Evolutionary conservation across 179 eudicot genomes (phyloP).

Genomic region (Nepenthes alata): DNA sequence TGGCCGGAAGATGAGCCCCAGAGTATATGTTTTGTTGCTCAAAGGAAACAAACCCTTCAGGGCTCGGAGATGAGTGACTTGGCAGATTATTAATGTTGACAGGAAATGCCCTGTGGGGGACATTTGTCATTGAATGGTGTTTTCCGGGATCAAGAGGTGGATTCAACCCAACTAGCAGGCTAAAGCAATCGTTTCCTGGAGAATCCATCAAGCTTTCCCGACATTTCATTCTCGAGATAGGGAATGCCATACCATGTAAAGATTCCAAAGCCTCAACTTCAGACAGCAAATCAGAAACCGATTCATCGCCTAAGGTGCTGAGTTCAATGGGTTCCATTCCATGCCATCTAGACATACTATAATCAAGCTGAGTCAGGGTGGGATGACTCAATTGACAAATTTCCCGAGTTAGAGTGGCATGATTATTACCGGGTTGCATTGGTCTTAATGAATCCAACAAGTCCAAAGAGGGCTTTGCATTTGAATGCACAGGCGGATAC

Average conservation of each 20-base stretch:
- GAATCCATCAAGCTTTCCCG: constrained; percentile 48
- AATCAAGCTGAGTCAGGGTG: constrained; percentile 18
- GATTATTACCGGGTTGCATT: constrained; percentile 17
- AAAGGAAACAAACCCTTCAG: constrained; percentile 13
- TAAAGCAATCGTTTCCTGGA: constrained; percentile 47
- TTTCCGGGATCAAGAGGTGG: constrained; percentile 38
- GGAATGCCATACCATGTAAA: constrained; percentile 51
- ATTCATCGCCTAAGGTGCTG: constrained; percentile 76
- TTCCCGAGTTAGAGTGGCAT: constrained; percentile 14
- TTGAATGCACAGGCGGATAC: constrained; percentile 24
- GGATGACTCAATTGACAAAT: constrained; percentile 17
- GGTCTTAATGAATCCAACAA: constrained; percentile 36
- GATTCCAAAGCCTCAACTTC: constrained; percentile 98
- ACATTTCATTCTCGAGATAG: constrained; percentile 52
- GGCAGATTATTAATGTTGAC: constrained; percentile 14
- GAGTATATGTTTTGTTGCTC: background rate
- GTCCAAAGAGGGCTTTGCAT: constrained; percentile 26
- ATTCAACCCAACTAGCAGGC: constrained; percentile 46
- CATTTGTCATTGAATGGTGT: constrained; percentile 27
- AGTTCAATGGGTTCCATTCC: constrained; percentile 65
- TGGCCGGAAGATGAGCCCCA: no score
- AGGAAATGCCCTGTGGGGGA: constrained; percentile 14
- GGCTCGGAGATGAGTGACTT: constrained; percentile 6
- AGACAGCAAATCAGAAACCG: constrained; percentile 81
- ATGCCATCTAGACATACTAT: constrained; percentile 47